Percentiles rank a stretch among this genome's conserved stretches.
Evolutionary conservation across 176 grass and related monocot genomes (phyloP).

Genomic region (Zea luxurians): DNA sequence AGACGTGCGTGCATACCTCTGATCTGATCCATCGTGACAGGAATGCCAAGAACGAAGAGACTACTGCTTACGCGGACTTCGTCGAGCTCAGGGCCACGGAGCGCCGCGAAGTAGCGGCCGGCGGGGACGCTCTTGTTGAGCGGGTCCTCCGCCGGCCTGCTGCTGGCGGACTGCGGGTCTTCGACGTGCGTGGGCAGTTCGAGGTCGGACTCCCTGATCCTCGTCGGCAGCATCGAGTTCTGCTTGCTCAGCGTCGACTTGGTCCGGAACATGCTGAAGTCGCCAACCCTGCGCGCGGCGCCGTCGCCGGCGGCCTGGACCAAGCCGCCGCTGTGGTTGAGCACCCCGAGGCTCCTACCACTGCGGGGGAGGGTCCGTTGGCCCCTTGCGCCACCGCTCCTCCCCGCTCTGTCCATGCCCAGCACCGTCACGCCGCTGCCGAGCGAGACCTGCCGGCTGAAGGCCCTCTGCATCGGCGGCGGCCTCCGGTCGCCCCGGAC

Average conservation of each 20-base stretch:
- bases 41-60: neutral
- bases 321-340: slow-evolving; percentile 35
- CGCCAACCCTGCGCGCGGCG: slow-evolving; percentile 43
- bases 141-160: slow-evolving; percentile 47
- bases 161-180: slow-evolving; percentile 32
- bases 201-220: slow-evolving; percentile 56
- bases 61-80: slow-evolving; percentile 75
- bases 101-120: slow-evolving; percentile 90
- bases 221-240: slow-evolving; percentile 59
- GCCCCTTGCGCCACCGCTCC: slow-evolving; percentile 36
- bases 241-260: slow-evolving; percentile 91
- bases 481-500: slow-evolving; percentile 51
- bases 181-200: slow-evolving; percentile 51
- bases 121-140: slow-evolving; percentile 86
- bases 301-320: slow-evolving; percentile 25
- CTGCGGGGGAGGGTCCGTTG: slow-evolving; percentile 61
- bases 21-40: neutral
- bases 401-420: slow-evolving; percentile 56
- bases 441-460: slow-evolving; percentile 83
- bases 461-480: slow-evolving; percentile 35
- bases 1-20: neutral
- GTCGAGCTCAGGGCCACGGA: slow-evolving; percentile 94
- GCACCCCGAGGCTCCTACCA: slow-evolving; percentile 75
- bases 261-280: slow-evolving; percentile 95
- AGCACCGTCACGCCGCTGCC: slow-evolving; percentile 75